Evolutionary conservation across 352 stramenopile genomes (phyloP), one percentile per base, ranked within the genome.

Genomic region (Phytopythium aichiense): DNA sequence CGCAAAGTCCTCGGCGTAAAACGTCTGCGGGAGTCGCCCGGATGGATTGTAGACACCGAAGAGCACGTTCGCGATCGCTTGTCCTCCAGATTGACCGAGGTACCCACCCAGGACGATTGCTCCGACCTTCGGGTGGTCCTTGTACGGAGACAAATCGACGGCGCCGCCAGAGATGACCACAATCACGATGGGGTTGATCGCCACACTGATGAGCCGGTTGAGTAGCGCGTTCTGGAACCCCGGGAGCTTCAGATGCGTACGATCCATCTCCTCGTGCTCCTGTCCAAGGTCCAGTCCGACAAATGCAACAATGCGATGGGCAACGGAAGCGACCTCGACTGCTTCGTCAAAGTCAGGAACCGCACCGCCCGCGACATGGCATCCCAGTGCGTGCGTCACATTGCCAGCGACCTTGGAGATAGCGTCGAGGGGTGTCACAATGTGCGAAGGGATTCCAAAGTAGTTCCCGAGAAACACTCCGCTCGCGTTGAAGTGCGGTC

Each of bases 121-220:
- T 22, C 72, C 76, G 42, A 92, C 79, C 56, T 81, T 86, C 2
- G 72, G 67, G 53, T 89, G 66, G 33, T 70, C 65, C 60, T 80
- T 78, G 66, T 87, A 93, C 55, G 51, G 57, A 7, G 70, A 84
- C 40, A 95, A 66, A 31, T 90, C 80, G n/a, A 97, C 66, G 33
- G 84, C 80, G 2, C 90, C 77, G 18, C 92, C 91, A 1, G 92
- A 65, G 23, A 96, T 68, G 0, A 98, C 55, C 18, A 98, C 79
- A 13, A 97, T 65, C 22, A 89, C 69, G 61, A 97, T 77, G 4
- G 87, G 83, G 11, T 67, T 63, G 25, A 63, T 66, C 1, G 74
- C 74, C 35, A 76, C 71, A 28, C 66, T 63, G 1, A 91, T 61
- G 13, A 95, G 65, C 2, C 63, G 63, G 15, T 77, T 68, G 45